Evolutionary conservation across 495 filamentous ascomycete genomes (phyloP).

Genomic region (Aspergillus egyptiacus): DNA sequence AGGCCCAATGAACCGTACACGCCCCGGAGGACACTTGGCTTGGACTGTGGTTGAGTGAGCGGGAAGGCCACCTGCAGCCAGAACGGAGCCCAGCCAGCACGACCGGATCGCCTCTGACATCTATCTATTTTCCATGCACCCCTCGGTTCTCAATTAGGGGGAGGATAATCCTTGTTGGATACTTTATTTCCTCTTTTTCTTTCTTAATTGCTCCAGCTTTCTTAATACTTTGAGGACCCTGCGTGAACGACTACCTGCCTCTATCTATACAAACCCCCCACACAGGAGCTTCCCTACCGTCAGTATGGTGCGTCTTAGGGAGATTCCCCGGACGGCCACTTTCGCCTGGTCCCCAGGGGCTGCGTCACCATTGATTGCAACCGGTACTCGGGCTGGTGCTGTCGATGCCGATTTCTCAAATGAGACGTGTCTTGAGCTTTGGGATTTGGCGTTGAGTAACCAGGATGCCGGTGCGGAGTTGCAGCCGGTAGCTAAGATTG

Average conservation of each 20-base stretch:
- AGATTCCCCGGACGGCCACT: conserved; percentile 91
- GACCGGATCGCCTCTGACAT: conserved; percentile 15
- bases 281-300: conserved; percentile 9
- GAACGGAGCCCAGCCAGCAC: conserved; percentile 4
- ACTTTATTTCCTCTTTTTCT: neutral
- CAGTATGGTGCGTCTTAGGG: conserved; percentile 89
- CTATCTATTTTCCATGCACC: conserved; percentile 16
- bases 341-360: conserved; percentile 91
- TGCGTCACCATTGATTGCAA: conserved; percentile 73
- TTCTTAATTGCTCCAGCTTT: conserved; percentile 2
- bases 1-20: conserved; percentile 23
- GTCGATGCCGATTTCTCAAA: conserved; percentile 97
- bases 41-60: conserved; percentile 38
- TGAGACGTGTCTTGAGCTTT: conserved; percentile 92
- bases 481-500: conserved; percentile 75
- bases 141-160: conserved; percentile 19
- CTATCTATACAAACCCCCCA: conserved; percentile 17
- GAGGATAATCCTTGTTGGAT: conserved; percentile 16
- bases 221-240: neutral
- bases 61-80: neutral
- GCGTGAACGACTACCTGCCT: conserved; percentile 11
- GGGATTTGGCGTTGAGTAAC: conserved; percentile 81
- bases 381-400: conserved; percentile 91
- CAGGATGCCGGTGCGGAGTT: conserved; percentile 71
- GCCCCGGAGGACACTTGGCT: conserved; percentile 47